Conservation (phyloP, 495 filamentous ascomycete genomes). For the Aspergillus kassunensis region DNA sequence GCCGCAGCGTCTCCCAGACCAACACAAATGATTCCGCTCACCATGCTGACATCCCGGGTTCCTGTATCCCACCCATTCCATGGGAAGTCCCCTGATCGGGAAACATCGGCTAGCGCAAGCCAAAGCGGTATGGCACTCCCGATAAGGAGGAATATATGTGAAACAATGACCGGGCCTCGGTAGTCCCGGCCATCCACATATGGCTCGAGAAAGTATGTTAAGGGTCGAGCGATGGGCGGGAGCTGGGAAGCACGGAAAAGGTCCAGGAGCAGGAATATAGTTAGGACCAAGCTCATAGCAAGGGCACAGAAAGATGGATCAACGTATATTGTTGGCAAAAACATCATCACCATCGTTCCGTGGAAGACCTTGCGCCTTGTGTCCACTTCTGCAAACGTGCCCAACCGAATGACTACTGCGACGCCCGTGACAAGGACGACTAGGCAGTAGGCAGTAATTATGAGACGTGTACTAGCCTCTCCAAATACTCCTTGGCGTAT, state of each 20-base stretch:
- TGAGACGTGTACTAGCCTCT: slow-evolving; percentile 74
- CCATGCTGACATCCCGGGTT: slow-evolving; percentile 74
- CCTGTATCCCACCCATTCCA: slow-evolving; percentile 70
- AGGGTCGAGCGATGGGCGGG: slow-evolving; percentile 75
- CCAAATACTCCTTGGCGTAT: slow-evolving; percentile 58
- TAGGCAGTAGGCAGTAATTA: slow-evolving; percentile 70
- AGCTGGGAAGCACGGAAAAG: slow-evolving; percentile 86
- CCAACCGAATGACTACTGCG: slow-evolving; percentile 66
- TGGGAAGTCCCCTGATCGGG: slow-evolving; percentile 46
- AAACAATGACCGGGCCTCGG: slow-evolving; percentile 88
- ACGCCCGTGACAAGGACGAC: slow-evolving; percentile 66
- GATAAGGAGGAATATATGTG: slow-evolving; percentile 91
- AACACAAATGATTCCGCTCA: slow-evolving; percentile 87
- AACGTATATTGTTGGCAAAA: slow-evolving; percentile 77
- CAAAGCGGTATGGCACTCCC: slow-evolving; percentile 95
- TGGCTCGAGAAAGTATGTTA: slow-evolving; percentile 81
- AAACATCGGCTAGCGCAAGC: slow-evolving; percentile 71
- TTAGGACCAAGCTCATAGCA: slow-evolving; percentile 68
- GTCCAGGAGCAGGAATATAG: slow-evolving; percentile 83
- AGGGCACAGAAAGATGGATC: slow-evolving; percentile 82
- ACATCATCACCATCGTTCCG: slow-evolving; percentile 95
- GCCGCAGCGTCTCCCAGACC: slow-evolving; percentile 94
- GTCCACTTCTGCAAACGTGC: slow-evolving; percentile 75
- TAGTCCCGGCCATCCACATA: slow-evolving; percentile 95
- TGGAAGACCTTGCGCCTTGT: slow-evolving; percentile 98